phyloP scores from a whole-genome alignment of 192 early-diverging fungal species.

The Coemansia sp. region DNA sequence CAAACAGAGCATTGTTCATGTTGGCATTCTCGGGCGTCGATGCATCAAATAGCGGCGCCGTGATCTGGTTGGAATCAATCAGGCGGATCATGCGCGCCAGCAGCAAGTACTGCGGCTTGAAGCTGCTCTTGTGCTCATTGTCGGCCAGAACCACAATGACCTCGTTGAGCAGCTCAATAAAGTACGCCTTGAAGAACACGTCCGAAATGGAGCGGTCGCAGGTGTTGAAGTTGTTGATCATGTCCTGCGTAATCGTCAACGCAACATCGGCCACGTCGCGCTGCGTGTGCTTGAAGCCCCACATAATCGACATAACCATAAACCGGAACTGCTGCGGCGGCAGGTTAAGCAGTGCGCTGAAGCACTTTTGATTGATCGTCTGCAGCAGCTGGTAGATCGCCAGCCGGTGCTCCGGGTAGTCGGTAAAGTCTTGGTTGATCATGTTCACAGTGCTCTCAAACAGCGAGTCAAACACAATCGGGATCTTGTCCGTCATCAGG shows the following conservation, averaged over 20 bases:
- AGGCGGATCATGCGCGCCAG: slow-evolving; percentile 87
- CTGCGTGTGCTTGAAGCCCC: slow-evolving; percentile 99
- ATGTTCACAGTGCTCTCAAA: slow-evolving; percentile 97
- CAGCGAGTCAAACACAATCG: slow-evolving; percentile 83
- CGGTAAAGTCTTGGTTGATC: slow-evolving; percentile 99
- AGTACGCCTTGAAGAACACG: slow-evolving; percentile 90
- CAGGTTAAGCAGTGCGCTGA: slow-evolving; percentile 84
- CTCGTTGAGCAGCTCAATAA: slow-evolving; percentile 87
- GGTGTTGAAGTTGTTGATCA: slow-evolving; percentile 82
- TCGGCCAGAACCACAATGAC: slow-evolving; percentile 96
- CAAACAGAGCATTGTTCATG: slow-evolving; percentile 76
- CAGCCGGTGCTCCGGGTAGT: slow-evolving; percentile 95
- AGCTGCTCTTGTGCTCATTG: slow-evolving; percentile 96
- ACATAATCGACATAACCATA: slow-evolving; percentile 92
- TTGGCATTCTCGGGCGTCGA: slow-evolving; percentile 66
- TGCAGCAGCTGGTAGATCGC: slow-evolving; percentile 92
- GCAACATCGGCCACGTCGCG: slow-evolving; percentile 94
- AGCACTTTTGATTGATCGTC: slow-evolving; percentile 89
- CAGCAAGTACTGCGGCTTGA: slow-evolving; percentile 87
- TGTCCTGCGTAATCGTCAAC: slow-evolving; percentile 79
- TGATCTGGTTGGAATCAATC: slow-evolving; percentile 77
- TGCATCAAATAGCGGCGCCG: slow-evolving; percentile 83
- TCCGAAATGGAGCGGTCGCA: slow-evolving; percentile 75
- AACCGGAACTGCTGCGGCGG: slow-evolving; percentile 85
- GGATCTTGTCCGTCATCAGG: slow-evolving; percentile 80